Base-by-base conservation (phyloP, 2,329 filamentous ascomycete species). In the Monosporascus sp. region DNA sequence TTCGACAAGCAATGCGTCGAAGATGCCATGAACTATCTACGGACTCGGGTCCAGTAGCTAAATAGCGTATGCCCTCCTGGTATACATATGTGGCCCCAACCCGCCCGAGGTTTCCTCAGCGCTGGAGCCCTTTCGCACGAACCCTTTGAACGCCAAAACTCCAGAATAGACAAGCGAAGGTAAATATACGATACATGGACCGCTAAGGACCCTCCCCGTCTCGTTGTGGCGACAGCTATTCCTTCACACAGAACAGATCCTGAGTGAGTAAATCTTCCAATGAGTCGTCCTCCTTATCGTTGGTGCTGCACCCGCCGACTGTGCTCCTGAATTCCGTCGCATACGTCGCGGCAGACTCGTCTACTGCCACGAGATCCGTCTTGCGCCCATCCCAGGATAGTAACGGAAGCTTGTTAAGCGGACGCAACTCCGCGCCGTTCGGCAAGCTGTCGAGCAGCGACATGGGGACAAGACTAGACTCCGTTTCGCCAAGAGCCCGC, bases 161-260 rank as follows among this genome's bases (percentile, higher is more conserved):
- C 55, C 47, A 47, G 31, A 35, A 35, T 35, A 35, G 48, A n/a
- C 45, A 51, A 54, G 52, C 48, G 37, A 59, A 43, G 48, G 37
- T 18, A 22, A 15, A 22, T 26, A 35, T 24, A 49, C 17, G 31
- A 38, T 49, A 41, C 18, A 50, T 35, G 11, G 15, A 45, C 46
- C 24, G 17, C 44, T 28, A 22, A 37, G 11, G 31, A 14, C 5
- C 31, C 14, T 35, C 28, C 11, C 31, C 31, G 5, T 35, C 46
- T 46, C 37, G n/a, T 55, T 52, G 45, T 22, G 8, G n/a, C 37
- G 11, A 20, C 3, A 26, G 43, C 55, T 63, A 70, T 15, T 72
- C 70, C 26, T 70, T 66, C 49, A 75, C 71, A 63, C 88, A 92
- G 66, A 92, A 92, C 48, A 91, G 69, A 64, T 89, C 85, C 31